A percentile compares a stretch with the other conserved stretches of the same genome.
These are phyloP conservation scores for Boletus rufocinnamomeus DNA, from an alignment of 768 basidiomycete species.

Conservation along the genomic window DNA sequence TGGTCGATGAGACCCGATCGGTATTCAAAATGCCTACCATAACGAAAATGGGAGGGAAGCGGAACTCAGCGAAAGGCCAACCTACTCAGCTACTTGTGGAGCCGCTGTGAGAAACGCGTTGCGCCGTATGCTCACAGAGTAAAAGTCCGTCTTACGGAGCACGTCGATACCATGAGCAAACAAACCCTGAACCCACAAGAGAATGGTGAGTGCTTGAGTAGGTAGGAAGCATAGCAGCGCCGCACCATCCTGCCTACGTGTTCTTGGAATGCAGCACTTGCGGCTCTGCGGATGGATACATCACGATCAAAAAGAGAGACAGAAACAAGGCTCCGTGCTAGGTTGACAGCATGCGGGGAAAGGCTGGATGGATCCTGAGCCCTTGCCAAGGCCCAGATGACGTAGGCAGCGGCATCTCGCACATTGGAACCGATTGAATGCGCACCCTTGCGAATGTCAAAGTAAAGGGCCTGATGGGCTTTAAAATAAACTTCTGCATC, in stretches of 20 bases:
- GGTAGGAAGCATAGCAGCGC: conserved; percentile 9
- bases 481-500: conserved; percentile 16
- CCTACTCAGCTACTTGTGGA: conserved; percentile 84
- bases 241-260: conserved; percentile 91
- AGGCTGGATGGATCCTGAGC: conserved; percentile 63
- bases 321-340: conserved; percentile 73
- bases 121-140: conserved; percentile 82
- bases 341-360: conserved; percentile 56
- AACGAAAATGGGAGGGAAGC: conserved; percentile 9
- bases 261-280: conserved; percentile 97
- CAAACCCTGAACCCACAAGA: conserved; percentile 56
- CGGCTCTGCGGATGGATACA: conserved; percentile 90
- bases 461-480: conserved; percentile 72
- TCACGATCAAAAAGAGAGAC: conserved; percentile 92
- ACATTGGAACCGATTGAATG: conserved; percentile 95
- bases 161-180: conserved; percentile 96
- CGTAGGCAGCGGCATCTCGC: conserved; percentile 92
- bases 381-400: conserved; percentile 91
- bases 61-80: conserved; percentile 20
- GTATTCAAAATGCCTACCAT: conserved; percentile 74
- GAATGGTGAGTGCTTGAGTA: conserved; percentile 16
- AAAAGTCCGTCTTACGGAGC: conserved; percentile 90
- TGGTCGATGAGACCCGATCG: conserved; percentile 68
- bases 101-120: conserved; percentile 87
- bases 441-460: conserved; percentile 88